phyloP scores from a whole-genome alignment of 164 flowering plant species.

The Vitis cinerea region DNA sequence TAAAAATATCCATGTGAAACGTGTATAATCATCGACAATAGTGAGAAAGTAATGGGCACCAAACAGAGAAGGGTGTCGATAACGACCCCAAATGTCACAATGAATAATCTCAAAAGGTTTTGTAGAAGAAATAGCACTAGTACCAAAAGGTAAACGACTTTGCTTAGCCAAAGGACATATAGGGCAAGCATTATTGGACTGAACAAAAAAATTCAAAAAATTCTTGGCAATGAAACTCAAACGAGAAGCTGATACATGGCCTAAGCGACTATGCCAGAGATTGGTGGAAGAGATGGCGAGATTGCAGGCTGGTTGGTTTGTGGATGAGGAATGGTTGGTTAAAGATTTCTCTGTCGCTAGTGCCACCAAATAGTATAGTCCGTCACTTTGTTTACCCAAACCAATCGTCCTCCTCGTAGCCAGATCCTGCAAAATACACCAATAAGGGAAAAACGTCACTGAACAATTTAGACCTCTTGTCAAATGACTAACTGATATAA shows the following conservation, averaged over 20 bases:
- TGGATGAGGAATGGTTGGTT: background rate
- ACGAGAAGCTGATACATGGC: conserved; percentile 1
- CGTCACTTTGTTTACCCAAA: background rate
- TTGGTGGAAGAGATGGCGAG: conserved; percentile 1
- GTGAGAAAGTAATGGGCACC: background rate
- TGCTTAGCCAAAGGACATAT: conserved; percentile 5
- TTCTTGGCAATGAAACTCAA: background rate
- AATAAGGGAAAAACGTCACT: background rate
- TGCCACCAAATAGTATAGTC: conserved; percentile 2
- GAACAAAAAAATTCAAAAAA: background rate
- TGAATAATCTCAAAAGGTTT: background rate
- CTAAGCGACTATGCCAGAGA: conserved; percentile 1
- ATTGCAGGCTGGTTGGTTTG: conserved; percentile 2
- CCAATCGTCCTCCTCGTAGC: no score
- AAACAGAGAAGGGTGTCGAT: no score
- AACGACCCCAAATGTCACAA: background rate
- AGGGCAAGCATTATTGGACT: background rate
- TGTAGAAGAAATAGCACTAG: background rate
- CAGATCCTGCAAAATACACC: background rate
- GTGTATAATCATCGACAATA: conserved; percentile 3
- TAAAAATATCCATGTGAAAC: conserved; percentile 1
- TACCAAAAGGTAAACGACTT: background rate
- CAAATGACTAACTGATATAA: background rate
- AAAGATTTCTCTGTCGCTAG: background rate
- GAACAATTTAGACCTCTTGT: background rate